These are phyloP conservation scores for Cytospora schulzeri DNA, from an alignment of 2,329 filamentous ascomycete genomes.

Conservation along the genomic window DNA sequence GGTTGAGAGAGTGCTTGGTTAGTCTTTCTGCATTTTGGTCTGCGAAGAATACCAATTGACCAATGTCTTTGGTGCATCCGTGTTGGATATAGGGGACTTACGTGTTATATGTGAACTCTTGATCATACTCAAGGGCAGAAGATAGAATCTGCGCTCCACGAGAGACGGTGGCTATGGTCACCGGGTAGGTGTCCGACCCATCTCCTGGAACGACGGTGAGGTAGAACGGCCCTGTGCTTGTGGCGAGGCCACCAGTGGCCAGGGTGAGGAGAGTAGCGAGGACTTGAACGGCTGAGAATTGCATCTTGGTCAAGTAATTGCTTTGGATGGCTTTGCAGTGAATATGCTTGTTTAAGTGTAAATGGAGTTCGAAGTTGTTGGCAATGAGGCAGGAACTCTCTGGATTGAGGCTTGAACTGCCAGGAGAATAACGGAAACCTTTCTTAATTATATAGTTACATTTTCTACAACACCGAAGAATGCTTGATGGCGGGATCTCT, in stretches of 20 bases:
- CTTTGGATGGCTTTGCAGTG: neutral
- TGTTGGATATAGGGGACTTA: neutral
- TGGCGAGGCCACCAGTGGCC: neutral
- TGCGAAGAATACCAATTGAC: too few relatives aligned
- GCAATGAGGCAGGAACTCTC: too few relatives aligned
- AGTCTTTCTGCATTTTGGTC: too few relatives aligned
- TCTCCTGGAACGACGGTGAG: conserved; percentile 9
- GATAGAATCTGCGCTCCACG: conserved; percentile 15
- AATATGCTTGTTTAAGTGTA: neutral
- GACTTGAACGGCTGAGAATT: neutral
- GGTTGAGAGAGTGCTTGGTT: neutral
- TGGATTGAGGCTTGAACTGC: neutral
- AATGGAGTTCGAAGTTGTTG: neutral
- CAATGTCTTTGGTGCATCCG: neutral
- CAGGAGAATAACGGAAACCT: neutral
- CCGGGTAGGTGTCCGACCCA: conserved; percentile 7
- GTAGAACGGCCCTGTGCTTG: neutral
- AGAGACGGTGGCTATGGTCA: conserved; percentile 6
- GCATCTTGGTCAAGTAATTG: neutral
- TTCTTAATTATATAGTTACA: neutral
- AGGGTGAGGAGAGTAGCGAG: neutral
- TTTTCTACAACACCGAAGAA: neutral
- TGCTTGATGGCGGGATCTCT: too few relatives aligned
- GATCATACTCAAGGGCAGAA: conserved; percentile 8
- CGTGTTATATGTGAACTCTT: conserved; percentile 6